Evolutionary conservation across 2,329 filamentous ascomycete species (phyloP), one percentile per base, ranked within the genome.

Genomic region (Fusarium floridanum): DNA sequence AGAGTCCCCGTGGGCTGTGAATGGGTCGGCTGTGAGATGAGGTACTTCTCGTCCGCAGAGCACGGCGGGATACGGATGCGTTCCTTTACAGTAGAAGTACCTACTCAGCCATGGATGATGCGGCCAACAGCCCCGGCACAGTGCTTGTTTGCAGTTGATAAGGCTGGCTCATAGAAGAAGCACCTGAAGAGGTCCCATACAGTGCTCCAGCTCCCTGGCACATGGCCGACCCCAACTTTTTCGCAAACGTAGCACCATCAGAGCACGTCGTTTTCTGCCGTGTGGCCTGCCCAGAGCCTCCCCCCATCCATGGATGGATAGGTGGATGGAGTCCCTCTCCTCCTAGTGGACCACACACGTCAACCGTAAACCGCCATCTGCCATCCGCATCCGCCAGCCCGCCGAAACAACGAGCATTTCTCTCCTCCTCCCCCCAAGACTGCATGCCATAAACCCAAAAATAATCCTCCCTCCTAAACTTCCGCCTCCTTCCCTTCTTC

Each of bases 271-370:
- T 64, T 48, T 70, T 56, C 50, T 53, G 43, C 57, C 53, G 60
- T 67, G 53, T 59, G 63, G 55, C 64, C 50, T 70, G 45, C 60
- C 56, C 57, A 67, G 66, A 73, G 64, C 66, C 61, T 64, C 65
- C 45, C 66, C 20, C 48, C 27, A 32, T 17, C 24, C 48, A n/a
- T 50, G 8, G 14, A 45, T 45, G 41, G 16, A 55, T 55, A 27
- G 48, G 16, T 53, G 48, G 48, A 55, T 55, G 48, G 48, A 55
- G 66, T 48, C 59, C 20, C 27, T 17, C 53, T 45, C 53, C 53
- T 56, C 27, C 20, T 22, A 71, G 71, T 73, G 64, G 68, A 68
- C 72, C 70, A 74, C 67, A 74, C 76, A 77, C 72, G 70, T 76
- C 76, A 77, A 76, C 75, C 64, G 61, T 66, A 67, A 67, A 68